These are phyloP conservation scores for Daedalea quercina DNA, from an alignment of 768 basidiomycete species.

Conservation along the genomic window DNA sequence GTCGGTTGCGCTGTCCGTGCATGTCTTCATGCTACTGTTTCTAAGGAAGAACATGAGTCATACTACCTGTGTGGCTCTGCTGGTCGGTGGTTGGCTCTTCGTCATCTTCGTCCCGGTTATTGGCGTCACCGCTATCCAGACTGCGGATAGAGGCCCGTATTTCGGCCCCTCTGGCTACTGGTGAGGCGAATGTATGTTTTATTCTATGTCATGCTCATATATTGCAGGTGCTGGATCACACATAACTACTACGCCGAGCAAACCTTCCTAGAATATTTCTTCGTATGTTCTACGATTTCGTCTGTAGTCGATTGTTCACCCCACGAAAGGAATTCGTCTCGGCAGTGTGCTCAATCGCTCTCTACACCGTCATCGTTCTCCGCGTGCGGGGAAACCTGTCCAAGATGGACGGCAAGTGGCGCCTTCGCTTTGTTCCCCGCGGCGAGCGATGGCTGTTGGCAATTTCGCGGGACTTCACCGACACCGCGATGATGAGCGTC, in stretches of 20 bases:
- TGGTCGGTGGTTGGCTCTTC: constrained; percentile 30
- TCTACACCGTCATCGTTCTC: constrained; percentile 29
- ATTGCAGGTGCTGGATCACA: constrained; percentile 39
- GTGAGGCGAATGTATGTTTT: constrained; percentile 15
- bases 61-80: constrained; percentile 9
- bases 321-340: constrained; percentile 27
- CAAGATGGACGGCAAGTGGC: constrained; percentile 20
- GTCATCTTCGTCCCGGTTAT: constrained; percentile 28
- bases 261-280: constrained; percentile 37
- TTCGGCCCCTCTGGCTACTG: constrained; percentile 39
- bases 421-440: constrained; percentile 24
- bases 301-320: neutral
- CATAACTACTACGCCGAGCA: constrained; percentile 31
- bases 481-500: constrained; percentile 25
- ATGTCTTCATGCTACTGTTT: constrained; percentile 35
- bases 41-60: constrained; percentile 24
- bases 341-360: constrained; percentile 23
- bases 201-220: neutral
- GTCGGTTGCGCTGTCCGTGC: constrained; percentile 28
- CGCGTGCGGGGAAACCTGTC: constrained; percentile 32
- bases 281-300: constrained; percentile 24
- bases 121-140: constrained; percentile 32
- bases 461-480: constrained; percentile 26
- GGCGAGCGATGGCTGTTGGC: constrained; percentile 27
- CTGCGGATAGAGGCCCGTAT: constrained; percentile 29